Conservation (phyloP, 768 basidiomycete genomes). For the Phanerochaete carnosa region DNA sequence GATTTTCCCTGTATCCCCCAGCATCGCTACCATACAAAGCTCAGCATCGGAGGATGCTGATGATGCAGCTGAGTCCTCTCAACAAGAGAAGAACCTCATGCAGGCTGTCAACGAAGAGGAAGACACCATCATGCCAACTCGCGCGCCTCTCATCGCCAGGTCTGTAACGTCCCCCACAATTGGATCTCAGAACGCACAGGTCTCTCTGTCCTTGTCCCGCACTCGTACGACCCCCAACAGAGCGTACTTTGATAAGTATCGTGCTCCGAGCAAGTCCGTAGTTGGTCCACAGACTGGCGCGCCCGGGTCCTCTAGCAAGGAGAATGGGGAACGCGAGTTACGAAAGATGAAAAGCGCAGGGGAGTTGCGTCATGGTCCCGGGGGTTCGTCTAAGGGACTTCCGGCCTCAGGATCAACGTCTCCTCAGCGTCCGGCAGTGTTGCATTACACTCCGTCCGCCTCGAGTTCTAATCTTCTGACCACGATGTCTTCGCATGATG, state of each 20-base stretch:
- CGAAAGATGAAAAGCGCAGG: slow-evolving; percentile 88
- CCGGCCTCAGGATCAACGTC: slow-evolving; percentile 25
- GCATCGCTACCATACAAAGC: slow-evolving; percentile 40
- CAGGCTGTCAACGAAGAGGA: slow-evolving; percentile 50
- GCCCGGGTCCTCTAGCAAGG: slow-evolving; percentile 4
- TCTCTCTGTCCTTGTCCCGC: slow-evolving; percentile 50
- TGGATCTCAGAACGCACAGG: slow-evolving; percentile 20
- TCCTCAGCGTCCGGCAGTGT: slow-evolving; percentile 38
- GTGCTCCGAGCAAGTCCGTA: slow-evolving; percentile 20
- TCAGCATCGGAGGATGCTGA: slow-evolving; percentile 52
- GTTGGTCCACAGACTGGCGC: slow-evolving; percentile 1
- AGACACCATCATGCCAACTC: slow-evolving; percentile 68
- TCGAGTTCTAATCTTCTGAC: slow-evolving; percentile 67
- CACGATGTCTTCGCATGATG: slow-evolving; percentile 32
- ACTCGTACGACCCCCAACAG: slow-evolving; percentile 73
- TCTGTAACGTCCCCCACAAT: slow-evolving; percentile 49
- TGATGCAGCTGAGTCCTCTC: slow-evolving; percentile 52
- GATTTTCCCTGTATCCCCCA: slow-evolving; percentile 50
- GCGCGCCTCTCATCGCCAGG: slow-evolving; percentile 50
- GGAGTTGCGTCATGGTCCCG: slow-evolving; percentile 53
- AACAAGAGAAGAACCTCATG: slow-evolving; percentile 29
- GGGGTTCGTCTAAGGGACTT: slow-evolving; percentile 8
- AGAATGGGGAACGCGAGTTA: slow-evolving; percentile 49
- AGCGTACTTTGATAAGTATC: slow-evolving; percentile 29
- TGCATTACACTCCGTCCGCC: slow-evolving; percentile 56